phyloP scores from a whole-genome alignment of 352 stramenopile genomes.

The Phytophthora sojae region DNA sequence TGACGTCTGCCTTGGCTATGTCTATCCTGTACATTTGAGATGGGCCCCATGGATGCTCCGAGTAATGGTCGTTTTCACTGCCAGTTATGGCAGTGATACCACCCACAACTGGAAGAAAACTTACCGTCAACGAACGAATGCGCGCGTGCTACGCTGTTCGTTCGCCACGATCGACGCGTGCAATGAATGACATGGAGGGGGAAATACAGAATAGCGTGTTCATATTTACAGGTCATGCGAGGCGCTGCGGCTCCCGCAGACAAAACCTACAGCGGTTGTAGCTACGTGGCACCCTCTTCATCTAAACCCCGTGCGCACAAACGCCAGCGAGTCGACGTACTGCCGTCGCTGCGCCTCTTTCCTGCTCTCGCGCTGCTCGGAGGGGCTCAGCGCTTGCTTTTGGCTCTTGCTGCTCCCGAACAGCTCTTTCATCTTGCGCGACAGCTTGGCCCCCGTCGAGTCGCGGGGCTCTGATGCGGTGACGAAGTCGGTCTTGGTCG shows the following conservation, averaged over 20 bases:
- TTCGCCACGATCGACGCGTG: neutral
- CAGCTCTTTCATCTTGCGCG: slow-evolving; percentile 21
- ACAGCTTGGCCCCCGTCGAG: slow-evolving; percentile 10
- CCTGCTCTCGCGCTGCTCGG: neutral
- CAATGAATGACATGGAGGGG: neutral
- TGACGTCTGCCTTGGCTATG: neutral
- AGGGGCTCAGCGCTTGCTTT: neutral
- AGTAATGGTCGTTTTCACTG: slow-evolving; percentile 86
- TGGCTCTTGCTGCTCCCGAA: slow-evolving; percentile 8
- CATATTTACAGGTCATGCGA: neutral
- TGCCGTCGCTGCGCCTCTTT: neutral
- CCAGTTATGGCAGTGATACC: too few relatives aligned
- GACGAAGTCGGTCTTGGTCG: neutral
- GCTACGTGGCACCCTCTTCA: neutral
- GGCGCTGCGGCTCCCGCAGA: too few relatives aligned
- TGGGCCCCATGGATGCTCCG: neutral
- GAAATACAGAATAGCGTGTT: neutral
- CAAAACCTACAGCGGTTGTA: neutral
- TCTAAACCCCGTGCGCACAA: slow-evolving; percentile 6
- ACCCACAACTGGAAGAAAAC: too few relatives aligned
- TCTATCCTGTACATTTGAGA: neutral
- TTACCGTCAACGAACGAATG: too few relatives aligned
- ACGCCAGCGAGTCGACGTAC: slow-evolving; percentile 7
- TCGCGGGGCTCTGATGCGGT: neutral
- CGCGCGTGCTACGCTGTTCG: slow-evolving; percentile 34